These are phyloP conservation scores for Lasiodiplodia citricola DNA, from an alignment of 2,329 filamentous ascomycete genomes.

Conservation along the genomic window DNA sequence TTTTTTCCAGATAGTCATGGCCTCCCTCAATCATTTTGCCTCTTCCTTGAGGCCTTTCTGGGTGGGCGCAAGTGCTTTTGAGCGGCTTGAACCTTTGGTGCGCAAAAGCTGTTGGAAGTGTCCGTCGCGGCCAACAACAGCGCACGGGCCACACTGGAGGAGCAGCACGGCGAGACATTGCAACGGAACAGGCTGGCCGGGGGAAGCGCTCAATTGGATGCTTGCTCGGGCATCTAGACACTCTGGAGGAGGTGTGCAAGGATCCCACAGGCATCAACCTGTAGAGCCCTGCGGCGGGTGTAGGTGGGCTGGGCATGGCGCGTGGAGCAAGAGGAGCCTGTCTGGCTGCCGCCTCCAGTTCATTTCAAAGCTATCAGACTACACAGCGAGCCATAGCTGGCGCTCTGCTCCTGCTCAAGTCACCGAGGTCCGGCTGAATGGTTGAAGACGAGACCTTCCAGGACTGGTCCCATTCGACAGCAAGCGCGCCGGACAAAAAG, in stretches of 20 bases:
- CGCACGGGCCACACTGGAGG: not conserved
- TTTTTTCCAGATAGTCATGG: not conserved
- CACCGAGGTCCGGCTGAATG: too few relatives aligned
- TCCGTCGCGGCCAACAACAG: not conserved
- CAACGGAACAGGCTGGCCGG: not conserved
- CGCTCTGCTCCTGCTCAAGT: too few relatives aligned
- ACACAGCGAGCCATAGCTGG: too few relatives aligned
- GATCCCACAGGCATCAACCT: not conserved
- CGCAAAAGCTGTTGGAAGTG: not conserved
- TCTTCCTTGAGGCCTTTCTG: not conserved
- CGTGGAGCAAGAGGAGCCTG: not conserved
- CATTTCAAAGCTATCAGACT: not conserved
- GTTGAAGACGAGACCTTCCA: too few relatives aligned
- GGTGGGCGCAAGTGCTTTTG: not conserved
- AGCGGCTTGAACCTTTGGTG: not conserved
- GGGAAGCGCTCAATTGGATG: not conserved
- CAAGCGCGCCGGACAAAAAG: too few relatives aligned
- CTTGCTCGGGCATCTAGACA: accelerated
- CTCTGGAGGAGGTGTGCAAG: too few relatives aligned
- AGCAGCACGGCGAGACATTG: not conserved
- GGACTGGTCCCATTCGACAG: too few relatives aligned
- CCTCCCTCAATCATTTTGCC: not conserved
- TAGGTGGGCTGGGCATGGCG: not conserved
- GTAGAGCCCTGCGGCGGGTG: not conserved
- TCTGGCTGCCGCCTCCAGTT: not conserved